phyloP scores from a whole-genome alignment of 495 filamentous ascomycete genomes.

The Penicillium steckii region DNA sequence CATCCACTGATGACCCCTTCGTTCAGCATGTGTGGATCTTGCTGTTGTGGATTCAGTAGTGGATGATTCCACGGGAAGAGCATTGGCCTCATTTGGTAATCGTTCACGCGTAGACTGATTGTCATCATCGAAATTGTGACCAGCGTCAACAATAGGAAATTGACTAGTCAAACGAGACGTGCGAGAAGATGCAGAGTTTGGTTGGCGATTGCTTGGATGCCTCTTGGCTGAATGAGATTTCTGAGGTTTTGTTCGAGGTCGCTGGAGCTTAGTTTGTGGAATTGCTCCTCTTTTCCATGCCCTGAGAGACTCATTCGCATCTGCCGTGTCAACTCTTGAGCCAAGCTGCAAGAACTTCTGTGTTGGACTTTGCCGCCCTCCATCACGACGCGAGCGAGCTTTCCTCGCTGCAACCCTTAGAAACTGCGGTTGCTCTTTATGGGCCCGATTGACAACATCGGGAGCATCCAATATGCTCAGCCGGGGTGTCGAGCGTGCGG shows the following conservation, averaged over 20 bases:
- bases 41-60: not conserved
- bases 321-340: constrained; percentile 69
- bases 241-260: constrained; percentile 19
- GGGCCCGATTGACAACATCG: constrained; percentile 32
- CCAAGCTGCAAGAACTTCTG: constrained; percentile 72
- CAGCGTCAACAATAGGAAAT: not conserved
- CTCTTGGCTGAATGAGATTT: constrained; percentile 20
- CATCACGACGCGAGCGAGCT: constrained; percentile 58
- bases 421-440: constrained; percentile 60
- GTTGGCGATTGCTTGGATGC: constrained; percentile 17
- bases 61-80: not conserved
- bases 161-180: constrained; percentile 6
- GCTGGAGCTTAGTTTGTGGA: constrained; percentile 36
- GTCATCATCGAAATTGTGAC: not conserved
- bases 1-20: constrained; percentile 36
- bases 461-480: constrained; percentile 74
- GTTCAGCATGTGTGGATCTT: constrained; percentile 13
- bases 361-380: constrained; percentile 72
- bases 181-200: constrained; percentile 2
- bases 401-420: constrained; percentile 74
- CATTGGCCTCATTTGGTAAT: not conserved
- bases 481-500: constrained; percentile 34
- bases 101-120: not conserved
- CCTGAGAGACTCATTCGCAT: constrained; percentile 63
- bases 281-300: constrained; percentile 78